Conservation (phyloP, 768 basidiomycete species). For the Psilocybe cyanescens region DNA sequence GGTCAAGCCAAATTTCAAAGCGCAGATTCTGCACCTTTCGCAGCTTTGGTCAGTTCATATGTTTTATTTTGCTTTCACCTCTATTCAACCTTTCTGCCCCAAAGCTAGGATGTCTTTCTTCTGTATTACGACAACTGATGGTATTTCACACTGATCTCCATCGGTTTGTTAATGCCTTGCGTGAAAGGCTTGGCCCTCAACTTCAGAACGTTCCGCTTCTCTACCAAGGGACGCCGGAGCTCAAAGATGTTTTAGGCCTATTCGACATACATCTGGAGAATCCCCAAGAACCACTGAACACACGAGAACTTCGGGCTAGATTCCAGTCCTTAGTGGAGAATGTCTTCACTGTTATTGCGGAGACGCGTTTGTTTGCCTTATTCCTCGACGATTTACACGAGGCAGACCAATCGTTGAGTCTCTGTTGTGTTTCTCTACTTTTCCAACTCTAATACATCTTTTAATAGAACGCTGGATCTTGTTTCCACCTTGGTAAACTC, state of each 20-base stretch:
- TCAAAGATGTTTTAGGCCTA: constrained; percentile 60
- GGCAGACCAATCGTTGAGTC: constrained; percentile 65
- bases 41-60: constrained; percentile 52
- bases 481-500: constrained; percentile 68
- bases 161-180: constrained; percentile 63
- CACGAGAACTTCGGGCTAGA: constrained; percentile 64
- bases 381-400: constrained; percentile 79
- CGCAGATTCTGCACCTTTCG: constrained; percentile 69
- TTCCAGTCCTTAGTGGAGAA: constrained; percentile 75
- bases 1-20: constrained; percentile 77
- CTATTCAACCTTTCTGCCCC: constrained; percentile 8
- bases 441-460: background rate
- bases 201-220: constrained; percentile 70
- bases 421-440: constrained; percentile 5
- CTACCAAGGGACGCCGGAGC: constrained; percentile 72
- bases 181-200: constrained; percentile 68
- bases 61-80: background rate
- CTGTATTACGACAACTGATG: constrained; percentile 75
- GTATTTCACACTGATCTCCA: constrained; percentile 73
- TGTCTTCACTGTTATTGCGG: constrained; percentile 70
- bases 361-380: constrained; percentile 70
- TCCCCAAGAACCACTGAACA: constrained; percentile 58
- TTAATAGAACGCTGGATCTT: constrained; percentile 63
- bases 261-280: constrained; percentile 56
- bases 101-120: constrained; percentile 69